These are phyloP conservation scores for Cordia subcordata DNA, from an alignment of 257 asterid genomes.

Conservation along the genomic window DNA sequence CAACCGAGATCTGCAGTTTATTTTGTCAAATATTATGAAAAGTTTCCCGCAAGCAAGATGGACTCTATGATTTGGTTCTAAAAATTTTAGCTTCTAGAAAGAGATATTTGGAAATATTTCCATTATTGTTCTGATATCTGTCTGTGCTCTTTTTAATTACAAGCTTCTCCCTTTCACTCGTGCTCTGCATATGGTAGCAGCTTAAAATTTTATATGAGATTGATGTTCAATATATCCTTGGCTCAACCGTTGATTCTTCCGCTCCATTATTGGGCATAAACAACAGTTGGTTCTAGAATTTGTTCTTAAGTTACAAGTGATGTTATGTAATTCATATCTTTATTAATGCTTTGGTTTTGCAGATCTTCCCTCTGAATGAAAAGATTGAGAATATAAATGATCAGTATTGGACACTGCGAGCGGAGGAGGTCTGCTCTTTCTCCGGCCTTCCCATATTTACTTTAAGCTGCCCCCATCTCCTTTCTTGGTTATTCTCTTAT, in stretches of 20 bases:
- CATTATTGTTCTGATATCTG: no score
- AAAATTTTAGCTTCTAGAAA: no score
- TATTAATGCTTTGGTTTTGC: constrained; percentile 23
- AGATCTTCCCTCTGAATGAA: constrained; percentile 78
- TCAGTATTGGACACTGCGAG: constrained; percentile 93
- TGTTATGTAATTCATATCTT: constrained; percentile 6
- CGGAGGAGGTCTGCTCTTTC: constrained; percentile 71
- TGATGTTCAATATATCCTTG: no score
- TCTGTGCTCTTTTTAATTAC: no score
- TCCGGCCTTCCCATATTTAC: constrained; percentile 3
- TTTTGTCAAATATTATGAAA: constrained; percentile 11
- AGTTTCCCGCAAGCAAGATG: neutral
- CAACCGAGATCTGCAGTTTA: constrained; percentile 5
- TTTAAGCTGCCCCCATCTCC: neutral
- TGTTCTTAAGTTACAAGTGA: constrained; percentile 1
- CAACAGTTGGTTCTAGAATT: neutral
- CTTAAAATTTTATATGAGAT: no score
- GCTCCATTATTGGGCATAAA: no score
- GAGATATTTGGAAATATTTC: no score
- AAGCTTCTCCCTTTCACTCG: no score
- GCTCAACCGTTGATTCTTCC: no score
- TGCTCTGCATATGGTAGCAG: no score
- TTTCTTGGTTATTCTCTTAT: neutral
- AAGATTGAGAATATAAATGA: constrained; percentile 91
- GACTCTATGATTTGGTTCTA: no score